Evolutionary conservation across 2,329 filamentous ascomycete genomes (phyloP).

Genomic region (Lasiodiplodia sp.): DNA sequence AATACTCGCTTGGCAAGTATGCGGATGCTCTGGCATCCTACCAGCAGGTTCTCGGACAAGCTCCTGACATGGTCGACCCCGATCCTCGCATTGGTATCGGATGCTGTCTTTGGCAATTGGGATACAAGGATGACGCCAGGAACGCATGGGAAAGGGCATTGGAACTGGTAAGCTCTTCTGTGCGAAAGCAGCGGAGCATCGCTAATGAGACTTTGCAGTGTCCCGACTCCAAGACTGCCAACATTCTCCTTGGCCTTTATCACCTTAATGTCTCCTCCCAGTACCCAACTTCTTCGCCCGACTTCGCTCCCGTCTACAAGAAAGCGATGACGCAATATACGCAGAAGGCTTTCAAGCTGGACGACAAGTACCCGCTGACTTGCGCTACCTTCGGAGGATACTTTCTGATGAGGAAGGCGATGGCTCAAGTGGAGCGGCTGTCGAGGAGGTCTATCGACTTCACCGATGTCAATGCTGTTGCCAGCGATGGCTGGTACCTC

Average conservation of each 20-base stretch:
- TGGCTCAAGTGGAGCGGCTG: constrained; percentile 82
- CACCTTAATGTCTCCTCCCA: constrained; percentile 87
- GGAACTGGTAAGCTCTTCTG: constrained; percentile 67
- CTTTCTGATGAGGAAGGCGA: constrained; percentile 83
- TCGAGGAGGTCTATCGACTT: constrained; percentile 93
- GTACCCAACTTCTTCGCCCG: constrained; percentile 80
- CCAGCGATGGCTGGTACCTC: constrained; percentile 97
- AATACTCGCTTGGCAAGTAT: constrained; percentile 87
- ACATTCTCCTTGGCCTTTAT: constrained; percentile 88
- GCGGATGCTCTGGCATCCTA: constrained; percentile 83
- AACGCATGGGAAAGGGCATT: constrained; percentile 87
- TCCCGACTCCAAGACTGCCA: constrained; percentile 85
- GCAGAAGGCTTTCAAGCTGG: constrained; percentile 90
- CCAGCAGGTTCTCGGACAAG: constrained; percentile 84
- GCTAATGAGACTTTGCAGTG: constrained; percentile 48
- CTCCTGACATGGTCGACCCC: constrained; percentile 87
- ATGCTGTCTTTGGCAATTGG: constrained; percentile 96
- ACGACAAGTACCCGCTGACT: constrained; percentile 88
- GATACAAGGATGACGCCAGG: constrained; percentile 91
- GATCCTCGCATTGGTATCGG: constrained; percentile 96
- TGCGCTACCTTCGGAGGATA: constrained; percentile 91
- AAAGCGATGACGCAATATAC: constrained; percentile 95
- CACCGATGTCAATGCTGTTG: constrained; percentile 95
- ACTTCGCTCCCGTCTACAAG: constrained; percentile 86
- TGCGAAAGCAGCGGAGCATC: not conserved